These are phyloP conservation scores for Pseudogymnoascus sp. DNA, from an alignment of 2,329 filamentous ascomycete genomes.

Conservation along the genomic window DNA sequence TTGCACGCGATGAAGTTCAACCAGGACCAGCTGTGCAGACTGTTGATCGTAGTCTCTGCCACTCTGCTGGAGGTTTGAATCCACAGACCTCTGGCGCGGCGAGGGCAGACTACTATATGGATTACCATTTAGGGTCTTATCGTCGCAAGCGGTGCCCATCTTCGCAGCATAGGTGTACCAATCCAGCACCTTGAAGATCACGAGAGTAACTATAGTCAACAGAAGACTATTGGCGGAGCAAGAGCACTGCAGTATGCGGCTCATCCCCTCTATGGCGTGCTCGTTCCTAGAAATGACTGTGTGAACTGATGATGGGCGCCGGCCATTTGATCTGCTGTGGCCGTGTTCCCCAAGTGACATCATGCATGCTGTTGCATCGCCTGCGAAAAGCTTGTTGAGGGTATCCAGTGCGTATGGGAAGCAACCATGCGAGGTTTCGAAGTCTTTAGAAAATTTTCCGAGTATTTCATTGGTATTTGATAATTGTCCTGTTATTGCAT, in stretches of 20 bases:
- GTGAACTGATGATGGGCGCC: too few species aligned
- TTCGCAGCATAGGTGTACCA: conserved; percentile 25
- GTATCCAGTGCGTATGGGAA: conserved; percentile 19
- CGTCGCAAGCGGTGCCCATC: conserved; percentile 16
- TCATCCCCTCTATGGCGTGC: conserved; percentile 24
- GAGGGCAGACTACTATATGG: too few species aligned
- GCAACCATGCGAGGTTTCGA: conserved; percentile 13
- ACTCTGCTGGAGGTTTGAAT: neutral
- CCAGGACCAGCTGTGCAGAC: conserved; percentile 28
- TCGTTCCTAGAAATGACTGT: conserved; percentile 24
- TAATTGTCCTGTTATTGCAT: too few species aligned
- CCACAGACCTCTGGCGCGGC: too few species aligned
- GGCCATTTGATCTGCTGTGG: too few species aligned
- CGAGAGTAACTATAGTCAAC: conserved; percentile 26
- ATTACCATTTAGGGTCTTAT: conserved; percentile 7
- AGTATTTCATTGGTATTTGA: too few species aligned
- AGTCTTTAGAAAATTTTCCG: too few species aligned
- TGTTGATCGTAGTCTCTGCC: conserved; percentile 15
- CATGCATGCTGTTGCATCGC: too few species aligned
- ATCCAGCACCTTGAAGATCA: conserved; percentile 29
- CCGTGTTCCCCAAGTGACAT: too few species aligned
- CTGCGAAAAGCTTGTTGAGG: conserved; percentile 19
- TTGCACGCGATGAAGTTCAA: conserved; percentile 29
- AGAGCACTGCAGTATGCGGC: conserved; percentile 26
- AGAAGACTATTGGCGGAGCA: conserved; percentile 29